phyloP scores from a whole-genome alignment of 768 basidiomycete species.

The Austroboletus eburneus region DNA sequence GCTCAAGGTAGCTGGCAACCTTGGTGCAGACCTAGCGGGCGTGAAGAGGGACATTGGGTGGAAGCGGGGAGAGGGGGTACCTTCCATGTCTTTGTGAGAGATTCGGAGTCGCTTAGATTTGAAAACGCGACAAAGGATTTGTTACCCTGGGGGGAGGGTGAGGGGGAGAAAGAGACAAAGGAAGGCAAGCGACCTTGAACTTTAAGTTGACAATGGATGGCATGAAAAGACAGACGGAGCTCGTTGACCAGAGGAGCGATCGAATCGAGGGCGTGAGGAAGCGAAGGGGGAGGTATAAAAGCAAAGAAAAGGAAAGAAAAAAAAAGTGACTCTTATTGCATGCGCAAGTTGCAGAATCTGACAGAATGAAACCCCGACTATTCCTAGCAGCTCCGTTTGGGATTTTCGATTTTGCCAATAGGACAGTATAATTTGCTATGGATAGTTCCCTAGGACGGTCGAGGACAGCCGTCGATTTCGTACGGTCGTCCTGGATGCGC shows the following conservation, averaged over 20 bases:
- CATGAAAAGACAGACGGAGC: constrained; percentile 37
- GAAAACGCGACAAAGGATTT: constrained; percentile 93
- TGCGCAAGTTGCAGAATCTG: constrained; percentile 27
- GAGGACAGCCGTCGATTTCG: constrained; percentile 19
- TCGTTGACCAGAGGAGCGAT: constrained; percentile 13
- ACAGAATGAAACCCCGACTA: constrained; percentile 33
- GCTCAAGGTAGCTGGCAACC: constrained; percentile 87
- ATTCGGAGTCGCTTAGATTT: constrained; percentile 80
- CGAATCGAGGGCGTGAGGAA: constrained; percentile 9
- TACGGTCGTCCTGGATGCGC: constrained; percentile 4
- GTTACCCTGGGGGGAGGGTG: constrained; percentile 59
- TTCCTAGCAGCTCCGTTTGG: constrained; percentile 29
- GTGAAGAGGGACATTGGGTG: constrained; percentile 7
- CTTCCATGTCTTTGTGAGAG: constrained; percentile 90
- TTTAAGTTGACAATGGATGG: constrained; percentile 83
- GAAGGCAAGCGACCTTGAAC: constrained; percentile 65
- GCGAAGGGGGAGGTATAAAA: constrained; percentile 22
- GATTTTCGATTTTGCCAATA: constrained; percentile 4
- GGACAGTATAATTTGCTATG: constrained; percentile 12
- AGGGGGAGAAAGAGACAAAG: neutral
- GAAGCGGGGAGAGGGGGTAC: constrained; percentile 34
- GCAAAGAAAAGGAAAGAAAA: constrained; percentile 15
- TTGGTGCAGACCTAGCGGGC: constrained; percentile 73
- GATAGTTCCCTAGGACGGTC: constrained; percentile 12
- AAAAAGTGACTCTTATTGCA: constrained; percentile 10